Conservation (phyloP, 345 rosid species). For the Arabidopsis arenosa region DNA sequence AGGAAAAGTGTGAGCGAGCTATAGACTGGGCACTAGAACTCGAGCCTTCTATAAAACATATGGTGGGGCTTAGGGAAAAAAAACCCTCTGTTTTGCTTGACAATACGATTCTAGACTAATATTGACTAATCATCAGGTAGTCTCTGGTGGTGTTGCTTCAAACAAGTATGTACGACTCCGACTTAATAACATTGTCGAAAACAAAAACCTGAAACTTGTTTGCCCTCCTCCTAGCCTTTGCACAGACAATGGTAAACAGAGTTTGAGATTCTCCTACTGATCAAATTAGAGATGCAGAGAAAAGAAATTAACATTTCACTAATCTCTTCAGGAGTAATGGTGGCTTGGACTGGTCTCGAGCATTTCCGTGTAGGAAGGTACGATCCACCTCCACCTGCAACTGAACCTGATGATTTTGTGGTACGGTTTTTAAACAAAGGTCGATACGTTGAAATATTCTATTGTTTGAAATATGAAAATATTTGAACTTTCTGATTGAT, state of each 20-base stretch:
- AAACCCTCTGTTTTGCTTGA: constrained; percentile 8
- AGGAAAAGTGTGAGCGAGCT: constrained; percentile 93
- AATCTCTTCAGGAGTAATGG: constrained; percentile 76
- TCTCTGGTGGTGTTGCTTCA: constrained; percentile 97
- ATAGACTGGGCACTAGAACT: constrained; percentile 87
- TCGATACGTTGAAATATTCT: not conserved
- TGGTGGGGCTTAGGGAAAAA: constrained; percentile 53
- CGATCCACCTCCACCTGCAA: constrained; percentile 88
- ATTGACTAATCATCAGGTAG: constrained; percentile 58
- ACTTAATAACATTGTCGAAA: constrained; percentile 67
- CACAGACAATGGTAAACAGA: constrained; percentile 81
- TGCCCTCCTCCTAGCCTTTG: constrained; percentile 93
- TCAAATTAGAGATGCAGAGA: constrained; percentile 19
- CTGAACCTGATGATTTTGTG: constrained; percentile 74
- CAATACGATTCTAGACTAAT: constrained; percentile 3
- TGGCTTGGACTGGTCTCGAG: constrained; percentile 99
- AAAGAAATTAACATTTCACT: not conserved
- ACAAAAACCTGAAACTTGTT: constrained; percentile 71
- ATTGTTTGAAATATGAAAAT: constrained; percentile 4
- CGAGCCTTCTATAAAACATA: constrained; percentile 76
- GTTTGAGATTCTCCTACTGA: not conserved
- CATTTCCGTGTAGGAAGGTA: constrained; percentile 86
- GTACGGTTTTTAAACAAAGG: constrained; percentile 46
- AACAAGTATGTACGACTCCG: constrained; percentile 76
- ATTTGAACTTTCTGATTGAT: constrained; percentile 5